Percentiles rank a stretch among this genome's conserved stretches.
Conservation (phyloP, 768 basidiomycete species). For the Boletus eberwhitei region DNA sequence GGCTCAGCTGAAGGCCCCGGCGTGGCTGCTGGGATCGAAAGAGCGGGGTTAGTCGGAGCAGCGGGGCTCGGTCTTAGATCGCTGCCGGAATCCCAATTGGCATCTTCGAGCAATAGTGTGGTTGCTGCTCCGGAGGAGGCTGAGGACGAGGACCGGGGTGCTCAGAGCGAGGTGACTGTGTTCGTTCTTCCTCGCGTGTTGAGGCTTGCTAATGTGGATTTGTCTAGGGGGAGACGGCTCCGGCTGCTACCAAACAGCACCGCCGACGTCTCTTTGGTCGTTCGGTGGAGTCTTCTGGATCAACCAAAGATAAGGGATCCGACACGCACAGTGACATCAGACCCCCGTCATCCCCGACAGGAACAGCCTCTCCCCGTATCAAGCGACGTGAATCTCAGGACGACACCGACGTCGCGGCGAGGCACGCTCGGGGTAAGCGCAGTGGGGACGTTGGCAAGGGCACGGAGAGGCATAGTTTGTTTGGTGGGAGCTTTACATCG, state of each 20-base stretch:
- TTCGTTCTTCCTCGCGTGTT: neutral
- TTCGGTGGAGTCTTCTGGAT: slow-evolving; percentile 37
- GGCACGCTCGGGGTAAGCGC: slow-evolving; percentile 47
- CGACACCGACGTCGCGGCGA: slow-evolving; percentile 21
- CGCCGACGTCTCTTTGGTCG: slow-evolving; percentile 63
- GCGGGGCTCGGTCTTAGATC: slow-evolving; percentile 25
- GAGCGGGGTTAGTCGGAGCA: slow-evolving; percentile 15
- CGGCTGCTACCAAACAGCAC: slow-evolving; percentile 34
- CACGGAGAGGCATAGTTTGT: slow-evolving; percentile 74
- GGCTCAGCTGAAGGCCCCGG: slow-evolving; percentile 16
- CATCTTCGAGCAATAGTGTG: slow-evolving; percentile 57
- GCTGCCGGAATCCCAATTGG: slow-evolving; percentile 47
- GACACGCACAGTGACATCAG: slow-evolving; percentile 28
- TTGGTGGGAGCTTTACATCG: slow-evolving; percentile 62
- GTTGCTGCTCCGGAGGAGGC: slow-evolving; percentile 39
- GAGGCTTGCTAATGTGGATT: neutral
- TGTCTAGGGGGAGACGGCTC: slow-evolving; percentile 49
- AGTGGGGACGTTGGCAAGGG: slow-evolving; percentile 44
- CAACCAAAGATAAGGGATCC: slow-evolving; percentile 34
- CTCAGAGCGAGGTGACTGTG: slow-evolving; percentile 64
- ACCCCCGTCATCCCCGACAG: slow-evolving; percentile 21
- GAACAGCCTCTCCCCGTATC: slow-evolving; percentile 18
- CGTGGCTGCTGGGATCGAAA: slow-evolving; percentile 19
- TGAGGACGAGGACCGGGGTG: slow-evolving; percentile 50
- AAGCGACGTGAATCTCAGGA: slow-evolving; percentile 25